A percentile compares a stretch with the other conserved stretches of the same genome.
These are phyloP conservation scores for Scutellaria galericulata DNA, from an alignment of 257 asterid genomes.

Conservation along the genomic window DNA sequence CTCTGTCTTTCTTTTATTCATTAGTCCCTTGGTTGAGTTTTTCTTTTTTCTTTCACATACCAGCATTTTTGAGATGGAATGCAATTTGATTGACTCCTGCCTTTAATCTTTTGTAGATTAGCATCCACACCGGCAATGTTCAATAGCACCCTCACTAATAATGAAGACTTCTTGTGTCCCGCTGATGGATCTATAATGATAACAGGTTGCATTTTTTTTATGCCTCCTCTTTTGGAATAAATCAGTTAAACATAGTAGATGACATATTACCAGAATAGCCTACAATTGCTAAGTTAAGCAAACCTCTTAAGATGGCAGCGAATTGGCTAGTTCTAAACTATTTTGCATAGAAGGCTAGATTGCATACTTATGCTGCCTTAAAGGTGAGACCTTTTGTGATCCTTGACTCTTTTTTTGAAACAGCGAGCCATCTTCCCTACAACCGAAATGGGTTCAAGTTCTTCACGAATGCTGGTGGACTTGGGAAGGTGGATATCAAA, in stretches of 20 bases:
- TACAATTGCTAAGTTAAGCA: slow-evolving; percentile 5
- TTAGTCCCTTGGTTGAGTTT: neutral
- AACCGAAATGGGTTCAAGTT: slow-evolving; percentile 96
- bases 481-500: slow-evolving; percentile 94
- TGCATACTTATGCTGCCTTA: neutral
- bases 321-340: neutral
- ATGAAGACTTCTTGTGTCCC: slow-evolving; percentile 75
- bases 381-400: slow-evolving; percentile 28
- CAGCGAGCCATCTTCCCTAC: slow-evolving; percentile 99
- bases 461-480: slow-evolving; percentile 91
- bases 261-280: slow-evolving; percentile 8
- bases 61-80: slow-evolving; percentile 17
- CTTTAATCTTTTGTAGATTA: slow-evolving; percentile 59
- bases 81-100: slow-evolving; percentile 21
- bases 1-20: neutral
- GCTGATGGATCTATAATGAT: slow-evolving; percentile 96
- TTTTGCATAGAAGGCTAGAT: slow-evolving; percentile 7
- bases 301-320: slow-evolving; percentile 3
- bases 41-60: slow-evolving; percentile 5
- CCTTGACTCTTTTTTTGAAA: slow-evolving; percentile 41
- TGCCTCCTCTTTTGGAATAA: neutral
- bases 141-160: slow-evolving; percentile 81
- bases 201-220: slow-evolving; percentile 59
- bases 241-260: neutral
- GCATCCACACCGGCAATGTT: slow-evolving; percentile 99